Evolutionary conservation across 164 flowering plant genomes (phyloP).

Genomic region (Euptelea pleiosperma): DNA sequence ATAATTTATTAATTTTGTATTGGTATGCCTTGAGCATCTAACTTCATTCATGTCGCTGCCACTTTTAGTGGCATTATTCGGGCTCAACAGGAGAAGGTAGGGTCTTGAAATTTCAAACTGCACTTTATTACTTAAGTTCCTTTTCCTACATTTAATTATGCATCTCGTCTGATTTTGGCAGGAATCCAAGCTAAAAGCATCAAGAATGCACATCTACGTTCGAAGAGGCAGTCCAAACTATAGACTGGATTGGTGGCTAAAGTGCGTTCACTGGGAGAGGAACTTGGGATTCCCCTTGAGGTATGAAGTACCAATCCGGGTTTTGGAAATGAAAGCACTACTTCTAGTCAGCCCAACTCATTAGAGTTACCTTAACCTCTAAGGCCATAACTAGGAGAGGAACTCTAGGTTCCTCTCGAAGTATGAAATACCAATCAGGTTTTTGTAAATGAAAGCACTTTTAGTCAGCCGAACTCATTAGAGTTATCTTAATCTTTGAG

Average conservation of each 20-base stretch:
- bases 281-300: slow-evolving; percentile 83
- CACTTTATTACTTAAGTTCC: background rate
- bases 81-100: slow-evolving; percentile 66
- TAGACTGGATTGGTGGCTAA: slow-evolving; percentile 76
- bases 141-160: background rate
- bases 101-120: background rate
- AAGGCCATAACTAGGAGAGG: too few relatives aligned
- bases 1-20: too few relatives aligned
- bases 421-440: slow-evolving; percentile 26
- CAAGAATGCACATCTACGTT: slow-evolving; percentile 87
- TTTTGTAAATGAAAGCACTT: background rate
- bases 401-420: slow-evolving; percentile 82
- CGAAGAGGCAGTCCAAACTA: slow-evolving; percentile 97
- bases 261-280: slow-evolving; percentile 85
- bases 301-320: slow-evolving; percentile 26
- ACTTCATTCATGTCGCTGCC: slow-evolving; percentile 91
- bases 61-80: slow-evolving; percentile 84
- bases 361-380: too few relatives aligned
- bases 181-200: slow-evolving; percentile 82
- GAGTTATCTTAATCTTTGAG: too few relatives aligned
- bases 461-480: too few relatives aligned
- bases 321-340: background rate
- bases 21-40: too few relatives aligned
- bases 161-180: slow-evolving; percentile 13
- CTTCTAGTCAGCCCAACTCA: too few relatives aligned